Base-by-base conservation (phyloP, 2,329 filamentous ascomycete genomes). In the Pseudogymnoascus sp. region DNA sequence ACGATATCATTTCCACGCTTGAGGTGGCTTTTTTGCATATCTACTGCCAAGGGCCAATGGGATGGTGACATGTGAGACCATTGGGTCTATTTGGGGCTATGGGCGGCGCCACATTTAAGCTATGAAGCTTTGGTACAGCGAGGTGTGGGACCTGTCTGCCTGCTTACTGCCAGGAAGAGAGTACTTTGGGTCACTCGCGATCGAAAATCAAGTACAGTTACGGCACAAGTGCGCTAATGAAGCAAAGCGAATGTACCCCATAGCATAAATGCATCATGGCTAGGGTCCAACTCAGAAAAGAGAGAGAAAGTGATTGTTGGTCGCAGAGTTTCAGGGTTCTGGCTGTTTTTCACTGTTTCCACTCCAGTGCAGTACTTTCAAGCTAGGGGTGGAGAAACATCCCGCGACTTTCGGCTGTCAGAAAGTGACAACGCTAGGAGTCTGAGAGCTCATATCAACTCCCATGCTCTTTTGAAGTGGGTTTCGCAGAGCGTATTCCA, bases 1-100 rank as follows among this genome's bases (percentile, higher is more conserved):
- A 54, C 26, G 44, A 17, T 6, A 33, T 54, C 44, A 54, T 54
- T 54, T 54, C 44, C 44, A 54, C 44, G 44, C 26, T 54, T 54
- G 44, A 33, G 26, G 44, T 50, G 44, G 44, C 44, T 54, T 54
- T 54, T 54, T 17, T 10, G 26, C 26, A 50, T 54, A 33, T 33
- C 26, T 17, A 15, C 1, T 7, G 8, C n/a, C 8, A 33, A 6
- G 44, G 26, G 9, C 44, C 26, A 54, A 54, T 54, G 44, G 44
- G 44, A 33, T 9, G n/a, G 26, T 31, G 26, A 10, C 13, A 15
- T 50, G n/a, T 50, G 44, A 50, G 44, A 50, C 44, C 31, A 50
- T 50, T 50, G 26, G 26, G 13, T 24, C 26, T 50, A 50, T 50
- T 50, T 50, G 44, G 26, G 44, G 44, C 26, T 4, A 15, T 41